Base-by-base conservation (phyloP, 495 filamentous ascomycete species). In the Neurospora discreta region DNA sequence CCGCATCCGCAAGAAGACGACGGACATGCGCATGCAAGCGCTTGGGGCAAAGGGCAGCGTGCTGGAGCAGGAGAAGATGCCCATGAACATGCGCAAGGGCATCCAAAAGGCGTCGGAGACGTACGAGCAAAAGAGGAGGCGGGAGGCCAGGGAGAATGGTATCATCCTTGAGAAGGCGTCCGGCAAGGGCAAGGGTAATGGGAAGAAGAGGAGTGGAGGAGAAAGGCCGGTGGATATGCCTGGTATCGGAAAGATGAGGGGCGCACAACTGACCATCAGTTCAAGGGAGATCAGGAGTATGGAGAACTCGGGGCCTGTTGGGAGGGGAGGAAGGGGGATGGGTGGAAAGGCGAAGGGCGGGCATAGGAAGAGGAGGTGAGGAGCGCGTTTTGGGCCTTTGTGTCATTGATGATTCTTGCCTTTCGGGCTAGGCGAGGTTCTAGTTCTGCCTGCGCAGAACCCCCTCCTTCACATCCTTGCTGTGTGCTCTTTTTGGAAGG, bases 71-170 rank as follows among this genome's bases (percentile, higher is more conserved):
- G 84, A 89, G 71, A 93, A 91, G 68, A 97, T 97, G 92, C 93
- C 94, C 40, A 89, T 94, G 81, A 78, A 88, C 6, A 90, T 93
- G 75, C 85, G 92, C 69, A 92, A 89, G 79, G 94, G 93, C 8
- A 97, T 98, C 71, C 81, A 84, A 11, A 85, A 87, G 3, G 91
- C 92, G 71, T 86, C 87, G 3, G 81, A 76, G 15, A 80, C 82
- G 43, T 88, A 87, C 71, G 94, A 98, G 76, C 84, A 87, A 3
- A 91, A 84, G 77, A 82, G 95, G 41, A 82, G 95, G 39, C 84
- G 81, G 39, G 92, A 97, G 75, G 95, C 95, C 8, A 88, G 86
- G 74, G 94, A 98, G 82, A 96, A 94, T 74, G 95, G 95, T 8
- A 90, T 98, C 72, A 88, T 98, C 71, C 84, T 99, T 3, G 95